Evolutionary conservation across 108 stramenopile genomes (phyloP).

Genomic region (Aurantiochytrium sp.): DNA sequence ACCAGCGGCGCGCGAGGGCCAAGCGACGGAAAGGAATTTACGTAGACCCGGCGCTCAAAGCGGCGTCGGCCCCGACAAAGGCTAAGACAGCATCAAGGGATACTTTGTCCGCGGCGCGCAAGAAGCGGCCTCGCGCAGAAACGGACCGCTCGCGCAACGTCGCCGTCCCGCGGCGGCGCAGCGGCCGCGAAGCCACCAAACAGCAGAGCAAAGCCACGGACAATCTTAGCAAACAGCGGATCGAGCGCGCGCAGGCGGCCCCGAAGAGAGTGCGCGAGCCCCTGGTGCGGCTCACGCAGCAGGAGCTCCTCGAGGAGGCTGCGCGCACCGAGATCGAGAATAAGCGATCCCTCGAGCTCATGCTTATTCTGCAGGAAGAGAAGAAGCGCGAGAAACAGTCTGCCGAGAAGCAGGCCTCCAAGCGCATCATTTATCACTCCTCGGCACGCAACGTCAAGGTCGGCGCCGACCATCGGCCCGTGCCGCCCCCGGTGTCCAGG

Average conservation of each 20-base stretch:
- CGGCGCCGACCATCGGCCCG: not conserved
- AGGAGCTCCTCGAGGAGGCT: constrained; percentile 49
- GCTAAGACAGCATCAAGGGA: no score
- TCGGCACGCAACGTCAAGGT: not conserved
- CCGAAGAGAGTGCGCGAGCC: not conserved
- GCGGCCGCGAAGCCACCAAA: constrained; percentile 18
- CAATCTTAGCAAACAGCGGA: not conserved
- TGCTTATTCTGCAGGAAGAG: constrained; percentile 7
- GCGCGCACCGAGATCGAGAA: constrained; percentile 2
- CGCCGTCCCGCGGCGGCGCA: not conserved
- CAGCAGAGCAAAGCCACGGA: not conserved
- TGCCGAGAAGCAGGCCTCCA: constrained; percentile 43
- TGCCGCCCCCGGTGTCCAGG: not conserved
- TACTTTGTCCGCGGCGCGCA: no score
- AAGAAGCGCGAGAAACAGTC: not conserved
- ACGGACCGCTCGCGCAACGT: constrained; percentile 35
- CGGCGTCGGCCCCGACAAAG: not conserved
- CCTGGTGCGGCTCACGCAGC: constrained; percentile 46
- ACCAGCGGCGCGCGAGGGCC: not conserved
- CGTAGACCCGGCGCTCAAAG: not conserved
- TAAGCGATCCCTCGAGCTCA: constrained; percentile 6
- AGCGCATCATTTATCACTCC: not conserved
- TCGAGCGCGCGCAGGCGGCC: not conserved
- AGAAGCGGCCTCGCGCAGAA: not conserved
- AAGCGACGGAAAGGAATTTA: constrained; percentile 20